Evolutionary conservation across 495 filamentous ascomycete genomes (phyloP), one percentile per base, ranked within the genome.

Genomic region (Penicillium taxi): DNA sequence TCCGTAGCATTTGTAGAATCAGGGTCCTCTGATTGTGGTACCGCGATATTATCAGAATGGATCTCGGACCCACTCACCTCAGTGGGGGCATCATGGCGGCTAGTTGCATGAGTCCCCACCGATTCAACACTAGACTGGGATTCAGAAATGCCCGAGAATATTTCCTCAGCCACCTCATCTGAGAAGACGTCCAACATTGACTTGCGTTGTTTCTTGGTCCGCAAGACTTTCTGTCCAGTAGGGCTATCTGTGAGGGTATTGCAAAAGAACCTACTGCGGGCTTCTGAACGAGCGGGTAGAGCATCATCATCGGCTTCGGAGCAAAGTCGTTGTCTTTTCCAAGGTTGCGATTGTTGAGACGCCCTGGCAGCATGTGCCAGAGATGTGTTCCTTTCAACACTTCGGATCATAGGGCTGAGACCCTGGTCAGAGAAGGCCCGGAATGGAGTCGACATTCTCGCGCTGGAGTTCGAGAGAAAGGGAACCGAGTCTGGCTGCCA

Each of bases 161-260:
- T 74, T 26, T 80, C 78, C 39, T 80, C 78, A 13, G 77, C 63
- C 1, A 75, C 67, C 41, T 83, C 80, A 45, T 86, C 81, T 1
- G 80, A 84, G 48, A 73, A 84, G 3, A 84, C 66, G 26, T 72
- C 71, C 37, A 82, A 43, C 5, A 60, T 61, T 5, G 65, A 64
- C 26, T 70, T 68, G 16, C 72, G 71, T 26, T 56, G 50, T 32
- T 66, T 67, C 39, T 69, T 78, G 32, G 42, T 60, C 13, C 56
- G 59, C 13, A 49, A 56, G 3, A 55, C 37, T 38, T 72, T 75
- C 17, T 67, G 59, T 9, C 67, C 50, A 20, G 67, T 74, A n/a
- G 75, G 73, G 41, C 69, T 78, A 8, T 56, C 52, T 31, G 73
- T 67, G 20, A 60, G 38, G 11, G 41, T 13, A 7, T 55, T 41